A percentile compares a stretch with the other conserved stretches of the same genome.
Evolutionary conservation across 805 yeast genomes (phyloP).

Genomic region (Kazachstania psychrophila): DNA sequence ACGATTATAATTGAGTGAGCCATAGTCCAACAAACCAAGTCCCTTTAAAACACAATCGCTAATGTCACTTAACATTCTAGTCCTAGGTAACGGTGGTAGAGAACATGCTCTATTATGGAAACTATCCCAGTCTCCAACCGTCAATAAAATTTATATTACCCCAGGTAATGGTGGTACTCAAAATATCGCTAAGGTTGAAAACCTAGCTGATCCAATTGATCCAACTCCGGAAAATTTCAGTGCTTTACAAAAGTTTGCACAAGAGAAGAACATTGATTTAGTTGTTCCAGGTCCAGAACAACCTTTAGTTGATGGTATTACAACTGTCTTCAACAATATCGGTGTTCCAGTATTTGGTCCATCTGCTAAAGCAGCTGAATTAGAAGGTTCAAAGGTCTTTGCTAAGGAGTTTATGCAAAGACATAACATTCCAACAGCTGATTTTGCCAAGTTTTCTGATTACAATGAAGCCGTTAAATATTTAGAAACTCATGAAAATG

Average conservation of each 20-base stretch:
- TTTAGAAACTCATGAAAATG: slow-evolving; percentile 45
- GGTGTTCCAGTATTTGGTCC: slow-evolving; percentile 98
- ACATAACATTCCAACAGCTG: slow-evolving; percentile 92
- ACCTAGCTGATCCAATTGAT: slow-evolving; percentile 50
- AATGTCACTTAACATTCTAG: slow-evolving; percentile 51
- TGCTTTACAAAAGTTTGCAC: slow-evolving; percentile 64
- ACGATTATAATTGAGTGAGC: too few species aligned
- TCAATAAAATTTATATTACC: slow-evolving; percentile 72
- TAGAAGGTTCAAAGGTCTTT: slow-evolving; percentile 96
- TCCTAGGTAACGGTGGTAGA: slow-evolving; percentile 97
- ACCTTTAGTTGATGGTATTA: slow-evolving; percentile 91
- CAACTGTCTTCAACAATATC: slow-evolving; percentile 58
- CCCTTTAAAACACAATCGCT: too few species aligned
- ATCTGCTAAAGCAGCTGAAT: slow-evolving; percentile 74
- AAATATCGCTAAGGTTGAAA: slow-evolving; percentile 43
- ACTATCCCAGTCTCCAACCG: slow-evolving; percentile 66
- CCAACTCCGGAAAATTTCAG: slow-evolving; percentile 60
- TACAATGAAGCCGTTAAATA: slow-evolving; percentile 69
- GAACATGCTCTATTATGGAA: slow-evolving; percentile 96
- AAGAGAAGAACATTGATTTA: slow-evolving; percentile 51
- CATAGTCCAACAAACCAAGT: too few species aligned
- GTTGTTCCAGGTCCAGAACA: slow-evolving; percentile 99
- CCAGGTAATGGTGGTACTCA: slow-evolving; percentile 95
- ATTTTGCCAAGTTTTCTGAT: slow-evolving; percentile 69
- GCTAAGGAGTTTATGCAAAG: slow-evolving; percentile 89